phyloP scores from a whole-genome alignment of 2,329 filamentous ascomycete species.

The Westerdykella ornata region DNA sequence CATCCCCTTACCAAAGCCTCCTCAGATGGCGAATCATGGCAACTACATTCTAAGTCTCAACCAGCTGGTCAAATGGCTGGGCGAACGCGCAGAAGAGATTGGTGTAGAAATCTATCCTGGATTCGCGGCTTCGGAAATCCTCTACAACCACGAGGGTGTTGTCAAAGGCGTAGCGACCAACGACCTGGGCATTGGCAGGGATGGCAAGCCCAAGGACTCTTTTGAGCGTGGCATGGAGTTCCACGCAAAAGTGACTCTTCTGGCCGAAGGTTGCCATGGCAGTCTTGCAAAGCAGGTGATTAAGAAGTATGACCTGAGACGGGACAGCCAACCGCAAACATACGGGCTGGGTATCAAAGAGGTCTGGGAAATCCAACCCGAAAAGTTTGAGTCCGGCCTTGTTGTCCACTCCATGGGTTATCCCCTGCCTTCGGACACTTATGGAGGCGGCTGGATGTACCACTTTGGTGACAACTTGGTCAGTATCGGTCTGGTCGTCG shows the following conservation, averaged over 20 bases:
- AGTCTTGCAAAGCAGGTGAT: constrained; percentile 91
- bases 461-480: constrained; percentile 98
- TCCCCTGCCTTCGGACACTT: constrained; percentile 78
- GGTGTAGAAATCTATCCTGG: constrained; percentile 95
- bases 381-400: constrained; percentile 82
- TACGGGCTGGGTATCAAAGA: constrained; percentile 94
- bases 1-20: constrained; percentile 77
- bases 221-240: constrained; percentile 99
- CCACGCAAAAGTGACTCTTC: constrained; percentile 81
- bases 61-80: constrained; percentile 92
- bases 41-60: constrained; percentile 97
- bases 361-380: constrained; percentile 91
- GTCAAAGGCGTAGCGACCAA: constrained; percentile 95
- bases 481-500: constrained; percentile 82
- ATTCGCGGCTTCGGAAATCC: constrained; percentile 86
- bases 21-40: constrained; percentile 96
- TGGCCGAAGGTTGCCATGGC: constrained; percentile 92
- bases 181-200: constrained; percentile 75
- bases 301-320: constrained; percentile 84
- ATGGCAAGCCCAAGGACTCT: constrained; percentile 77
- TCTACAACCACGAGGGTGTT: constrained; percentile 79
- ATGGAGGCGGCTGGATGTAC: constrained; percentile 98
- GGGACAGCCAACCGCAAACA: constrained; percentile 87
- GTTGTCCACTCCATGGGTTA: constrained; percentile 90
- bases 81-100: constrained; percentile 89